Conservation (phyloP, 2,329 filamentous ascomycete species). For the Phaeosphaeria sp. region DNA sequence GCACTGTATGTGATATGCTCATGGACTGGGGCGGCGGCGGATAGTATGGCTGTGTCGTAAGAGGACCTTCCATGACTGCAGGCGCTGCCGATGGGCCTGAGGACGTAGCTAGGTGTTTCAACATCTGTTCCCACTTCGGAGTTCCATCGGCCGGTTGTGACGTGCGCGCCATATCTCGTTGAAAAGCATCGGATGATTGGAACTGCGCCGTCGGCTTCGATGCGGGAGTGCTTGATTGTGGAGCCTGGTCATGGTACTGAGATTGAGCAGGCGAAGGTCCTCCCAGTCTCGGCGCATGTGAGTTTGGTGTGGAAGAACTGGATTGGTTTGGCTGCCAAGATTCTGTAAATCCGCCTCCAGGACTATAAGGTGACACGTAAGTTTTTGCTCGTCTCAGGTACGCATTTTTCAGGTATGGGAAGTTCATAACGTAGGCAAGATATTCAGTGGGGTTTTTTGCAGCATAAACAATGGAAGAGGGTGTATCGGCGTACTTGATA, state of each 20-base stretch:
- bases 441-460: slow-evolving; percentile 47
- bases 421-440: slow-evolving; percentile 52
- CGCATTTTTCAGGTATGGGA: slow-evolving; percentile 55
- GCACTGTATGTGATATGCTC: slow-evolving; percentile 22
- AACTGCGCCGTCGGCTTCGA: slow-evolving; percentile 48
- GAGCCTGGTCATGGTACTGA: slow-evolving; percentile 13
- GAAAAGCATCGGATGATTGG: slow-evolving; percentile 54
- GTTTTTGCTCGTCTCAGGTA: slow-evolving; percentile 53
- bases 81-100: slow-evolving; percentile 14
- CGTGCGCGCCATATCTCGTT: slow-evolving; percentile 46
- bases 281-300: slow-evolving; percentile 23
- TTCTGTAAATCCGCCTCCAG: slow-evolving; percentile 49
- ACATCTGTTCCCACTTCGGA: slow-evolving; percentile 44
- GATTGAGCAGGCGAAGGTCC: slow-evolving; percentile 16
- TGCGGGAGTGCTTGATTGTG: slow-evolving; percentile 17
- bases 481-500: slow-evolving; percentile 47
- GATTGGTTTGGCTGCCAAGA: slow-evolving; percentile 47
- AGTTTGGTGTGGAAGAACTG: slow-evolving; percentile 11
- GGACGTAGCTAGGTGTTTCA: slow-evolving; percentile 38
- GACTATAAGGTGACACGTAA: slow-evolving; percentile 56
- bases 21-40: slow-evolving; percentile 16
- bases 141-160: slow-evolving; percentile 24
- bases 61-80: slow-evolving; percentile 9
- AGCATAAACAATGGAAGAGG: slow-evolving; percentile 47
- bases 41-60: slow-evolving; percentile 22